These are phyloP conservation scores for Colletotrichum magnum DNA, from an alignment of 2,329 filamentous ascomycete genomes.

Conservation along the genomic window DNA sequence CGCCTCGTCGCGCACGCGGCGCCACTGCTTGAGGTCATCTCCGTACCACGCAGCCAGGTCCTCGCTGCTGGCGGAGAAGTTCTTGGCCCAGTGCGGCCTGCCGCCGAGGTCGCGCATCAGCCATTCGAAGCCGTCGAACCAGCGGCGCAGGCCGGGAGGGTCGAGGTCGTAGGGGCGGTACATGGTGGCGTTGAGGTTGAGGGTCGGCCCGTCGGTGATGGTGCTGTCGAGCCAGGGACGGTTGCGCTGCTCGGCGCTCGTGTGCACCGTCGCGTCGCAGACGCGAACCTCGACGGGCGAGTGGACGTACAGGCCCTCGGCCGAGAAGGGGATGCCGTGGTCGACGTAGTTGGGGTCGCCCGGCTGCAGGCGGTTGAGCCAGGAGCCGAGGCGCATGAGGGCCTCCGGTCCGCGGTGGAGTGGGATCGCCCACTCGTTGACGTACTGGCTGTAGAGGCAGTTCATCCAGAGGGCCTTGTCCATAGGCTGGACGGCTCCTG, in stretches of 20 bases:
- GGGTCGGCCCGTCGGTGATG: conserved; percentile 75
- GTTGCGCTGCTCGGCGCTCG: conserved; percentile 44
- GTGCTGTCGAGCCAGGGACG: conserved; percentile 79
- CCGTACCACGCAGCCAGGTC: conserved; percentile 78
- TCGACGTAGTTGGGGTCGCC: conserved; percentile 75
- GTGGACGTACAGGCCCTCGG: conserved; percentile 87
- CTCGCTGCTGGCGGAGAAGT: conserved; percentile 76
- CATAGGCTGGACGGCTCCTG: conserved; percentile 83
- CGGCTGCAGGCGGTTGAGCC: conserved; percentile 78
- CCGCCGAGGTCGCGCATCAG: conserved; percentile 89
- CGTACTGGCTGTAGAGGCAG: conserved; percentile 96
- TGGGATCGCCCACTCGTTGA: conserved; percentile 98
- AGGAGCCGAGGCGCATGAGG: conserved; percentile 84
- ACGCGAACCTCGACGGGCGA: conserved; percentile 94
- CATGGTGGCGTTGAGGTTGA: conserved; percentile 92
- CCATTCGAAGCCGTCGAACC: conserved; percentile 93
- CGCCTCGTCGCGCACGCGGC: conserved; percentile 75
- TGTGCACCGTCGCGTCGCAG: conserved; percentile 73
- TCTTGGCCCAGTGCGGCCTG: conserved; percentile 95
- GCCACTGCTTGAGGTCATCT: conserved; percentile 74
- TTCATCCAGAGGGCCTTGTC: conserved; percentile 91
- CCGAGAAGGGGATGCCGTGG: conserved; percentile 82
- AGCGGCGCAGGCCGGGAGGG: conserved; percentile 81
- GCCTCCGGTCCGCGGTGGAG: conserved; percentile 89
- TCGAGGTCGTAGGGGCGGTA: conserved; percentile 86